Conservation (phyloP, 371 early-diverging fungal species). For the Capillidium rhysosporum region DNA sequence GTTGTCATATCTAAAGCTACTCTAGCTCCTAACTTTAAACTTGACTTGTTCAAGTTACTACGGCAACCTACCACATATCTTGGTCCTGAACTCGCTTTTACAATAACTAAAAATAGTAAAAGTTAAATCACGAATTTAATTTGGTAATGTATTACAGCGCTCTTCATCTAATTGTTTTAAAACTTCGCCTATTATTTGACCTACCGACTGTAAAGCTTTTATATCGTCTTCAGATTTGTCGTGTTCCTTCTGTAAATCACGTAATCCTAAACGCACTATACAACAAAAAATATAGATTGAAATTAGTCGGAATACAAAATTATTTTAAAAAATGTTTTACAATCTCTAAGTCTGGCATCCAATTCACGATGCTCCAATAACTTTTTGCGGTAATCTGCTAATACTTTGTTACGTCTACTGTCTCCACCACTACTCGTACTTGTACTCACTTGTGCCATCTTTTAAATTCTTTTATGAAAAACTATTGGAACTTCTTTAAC, state of each 20-base stretch:
- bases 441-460: no score
- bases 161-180: slow-evolving; percentile 96
- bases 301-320: neutral
- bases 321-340: slow-evolving; percentile 22
- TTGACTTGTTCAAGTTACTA: slow-evolving; percentile 79
- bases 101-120: slow-evolving; percentile 63
- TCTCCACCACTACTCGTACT: no score
- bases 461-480: no score
- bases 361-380: slow-evolving; percentile 83
- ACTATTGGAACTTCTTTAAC: no score
- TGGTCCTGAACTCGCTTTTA: slow-evolving; percentile 96
- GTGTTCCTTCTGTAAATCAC: slow-evolving; percentile 66
- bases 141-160: slow-evolving; percentile 49
- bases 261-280: slow-evolving; percentile 77
- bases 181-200: slow-evolving; percentile 99
- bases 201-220: slow-evolving; percentile 96
- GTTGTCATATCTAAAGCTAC: slow-evolving; percentile 99
- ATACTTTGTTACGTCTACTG: slow-evolving; percentile 53
- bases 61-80: slow-evolving; percentile 99
- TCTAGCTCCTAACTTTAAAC: slow-evolving; percentile 85
- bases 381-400: slow-evolving; percentile 65
- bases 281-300: neutral
- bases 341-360: slow-evolving; percentile 85
- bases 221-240: slow-evolving; percentile 97
- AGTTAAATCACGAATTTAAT: neutral